Evolutionary conservation across 2,329 filamentous ascomycete species (phyloP).

Genomic region (Scleromitrula shiraiana): DNA sequence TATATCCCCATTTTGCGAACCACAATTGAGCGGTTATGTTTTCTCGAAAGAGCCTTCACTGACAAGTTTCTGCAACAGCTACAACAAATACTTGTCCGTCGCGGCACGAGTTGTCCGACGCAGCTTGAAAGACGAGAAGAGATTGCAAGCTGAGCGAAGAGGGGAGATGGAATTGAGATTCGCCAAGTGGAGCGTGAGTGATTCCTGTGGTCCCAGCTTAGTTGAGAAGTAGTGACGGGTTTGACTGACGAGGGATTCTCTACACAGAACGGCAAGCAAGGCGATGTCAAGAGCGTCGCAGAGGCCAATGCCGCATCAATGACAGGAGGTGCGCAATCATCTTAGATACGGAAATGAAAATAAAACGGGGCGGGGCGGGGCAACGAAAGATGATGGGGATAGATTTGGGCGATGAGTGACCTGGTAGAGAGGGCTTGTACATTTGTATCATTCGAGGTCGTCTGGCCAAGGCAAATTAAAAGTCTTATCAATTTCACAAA

Average conservation of each 20-base stretch:
- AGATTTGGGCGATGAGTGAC: conserved; percentile 4
- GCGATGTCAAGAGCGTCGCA: conserved; percentile 68
- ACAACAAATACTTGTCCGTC: conserved; percentile 99
- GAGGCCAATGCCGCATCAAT: conserved; percentile 41
- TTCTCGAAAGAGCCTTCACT: conserved; percentile 16
- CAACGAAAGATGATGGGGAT: conserved; percentile 4
- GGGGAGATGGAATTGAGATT: conserved; percentile 86
- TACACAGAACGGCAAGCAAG: conserved; percentile 87
- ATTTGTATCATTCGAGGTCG: conserved; percentile 24
- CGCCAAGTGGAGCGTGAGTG: conserved; percentile 87
- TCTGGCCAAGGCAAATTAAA: conserved; percentile 15
- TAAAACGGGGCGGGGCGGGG: background rate
- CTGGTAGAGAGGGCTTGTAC: conserved; percentile 19
- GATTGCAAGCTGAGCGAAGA: conserved; percentile 79
- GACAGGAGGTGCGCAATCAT: conserved; percentile 22
- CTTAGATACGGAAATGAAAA: conserved; percentile 16
- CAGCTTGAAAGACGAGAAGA: conserved; percentile 92
- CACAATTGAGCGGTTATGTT: conserved; percentile 16
- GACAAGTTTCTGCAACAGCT: conserved; percentile 52
- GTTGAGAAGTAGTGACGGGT: conserved; percentile 8
- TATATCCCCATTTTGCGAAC: background rate
- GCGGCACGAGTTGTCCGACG: conserved; percentile 91
- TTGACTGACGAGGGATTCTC: conserved; percentile 16
- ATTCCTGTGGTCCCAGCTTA: background rate
- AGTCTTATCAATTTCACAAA: background rate